Evolutionary conservation across 1,139 yeast species (phyloP), one percentile per base, ranked within the genome.

Genomic region (Candida buenavistaensis): DNA sequence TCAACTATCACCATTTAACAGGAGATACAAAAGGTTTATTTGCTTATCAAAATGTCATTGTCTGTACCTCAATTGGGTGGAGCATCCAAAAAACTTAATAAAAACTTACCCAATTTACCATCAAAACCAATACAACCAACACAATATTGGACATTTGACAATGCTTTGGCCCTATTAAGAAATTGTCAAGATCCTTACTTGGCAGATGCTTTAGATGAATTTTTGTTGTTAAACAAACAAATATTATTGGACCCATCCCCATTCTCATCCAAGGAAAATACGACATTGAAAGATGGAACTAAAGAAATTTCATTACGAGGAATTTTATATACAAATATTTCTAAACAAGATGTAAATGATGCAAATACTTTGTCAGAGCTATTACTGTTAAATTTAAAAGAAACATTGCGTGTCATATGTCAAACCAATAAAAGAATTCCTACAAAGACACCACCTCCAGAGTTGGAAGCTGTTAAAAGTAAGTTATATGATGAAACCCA

Each of bases 361-460:
- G 77, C 81, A 44, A 54, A 50, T 36, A 65, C 52, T 39, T 56
- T 72, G 41, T 63, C 70, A 9, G 42, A 55, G 2, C 14, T 58
- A 2, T 54, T 76, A 31, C 29, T 33, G 10, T 35, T 74, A 9
- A 72, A 69, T 40, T 48, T 51, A 11, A 44, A 50, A 13, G 82
- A 80, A 43, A 61, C 68, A 2, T 53, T 75, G 13, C 57, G 83
- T 44, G 58, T 77, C 8, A 61, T 78, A 6, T 41, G 54, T 16
- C 78, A 73, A 44, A 56, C 68, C 0, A 54, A 60, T 23, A 53
- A 55, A 23, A 59, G 69, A 32, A 48, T 61, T 4, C 46, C 47
- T 4, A 39, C 40, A 3, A 39, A 28, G 22, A 23, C 40, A 9
- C 32, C 33, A 9, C 35, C 26, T 23, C 76, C 78, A 1, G 68